These are phyloP conservation scores for Pseudohyphozyma bogoriensis DNA, from an alignment of 768 basidiomycete genomes.

Conservation along the genomic window DNA sequence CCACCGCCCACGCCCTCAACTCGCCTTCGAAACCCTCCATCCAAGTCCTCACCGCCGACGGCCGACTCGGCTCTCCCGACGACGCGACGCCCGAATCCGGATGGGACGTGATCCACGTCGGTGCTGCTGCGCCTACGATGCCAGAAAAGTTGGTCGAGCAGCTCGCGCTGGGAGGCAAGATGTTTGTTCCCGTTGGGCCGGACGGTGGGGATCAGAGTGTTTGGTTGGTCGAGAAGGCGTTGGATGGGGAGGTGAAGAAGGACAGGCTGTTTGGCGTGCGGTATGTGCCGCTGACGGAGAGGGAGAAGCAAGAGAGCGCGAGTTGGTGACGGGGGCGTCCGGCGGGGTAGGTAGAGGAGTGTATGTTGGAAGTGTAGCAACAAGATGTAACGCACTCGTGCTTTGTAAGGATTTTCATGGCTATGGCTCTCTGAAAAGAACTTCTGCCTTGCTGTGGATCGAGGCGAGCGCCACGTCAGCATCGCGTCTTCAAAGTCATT, in stretches of 20 bases:
- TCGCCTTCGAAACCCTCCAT: neutral
- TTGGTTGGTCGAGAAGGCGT: conserved; percentile 68
- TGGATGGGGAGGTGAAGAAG: conserved; percentile 54
- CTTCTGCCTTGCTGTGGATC: too few species aligned
- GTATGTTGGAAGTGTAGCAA: too few species aligned
- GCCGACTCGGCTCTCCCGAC: neutral
- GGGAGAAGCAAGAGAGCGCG: too few species aligned
- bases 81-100: neutral
- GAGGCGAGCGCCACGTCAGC: too few species aligned
- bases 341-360: too few species aligned
- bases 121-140: conserved; percentile 53
- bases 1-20: neutral
- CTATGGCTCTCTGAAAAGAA: too few species aligned
- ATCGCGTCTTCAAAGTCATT: too few species aligned
- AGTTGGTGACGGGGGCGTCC: too few species aligned
- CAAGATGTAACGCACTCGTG: too few species aligned
- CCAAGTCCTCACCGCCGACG: neutral
- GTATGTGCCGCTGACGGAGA: conserved; percentile 55
- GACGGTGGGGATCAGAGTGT: conserved; percentile 50
- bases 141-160: conserved; percentile 67
- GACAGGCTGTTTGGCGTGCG: conserved; percentile 65
- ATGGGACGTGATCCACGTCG: neutral
- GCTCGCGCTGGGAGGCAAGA: conserved; percentile 37
- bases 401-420: too few species aligned
- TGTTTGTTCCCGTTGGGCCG: conserved; percentile 97